A percentile compares a stretch with the other conserved stretches of the same genome.
Evolutionary conservation across 73 alveolate genomes (phyloP).

Genomic region (Tetrahymena malaccensis): DNA sequence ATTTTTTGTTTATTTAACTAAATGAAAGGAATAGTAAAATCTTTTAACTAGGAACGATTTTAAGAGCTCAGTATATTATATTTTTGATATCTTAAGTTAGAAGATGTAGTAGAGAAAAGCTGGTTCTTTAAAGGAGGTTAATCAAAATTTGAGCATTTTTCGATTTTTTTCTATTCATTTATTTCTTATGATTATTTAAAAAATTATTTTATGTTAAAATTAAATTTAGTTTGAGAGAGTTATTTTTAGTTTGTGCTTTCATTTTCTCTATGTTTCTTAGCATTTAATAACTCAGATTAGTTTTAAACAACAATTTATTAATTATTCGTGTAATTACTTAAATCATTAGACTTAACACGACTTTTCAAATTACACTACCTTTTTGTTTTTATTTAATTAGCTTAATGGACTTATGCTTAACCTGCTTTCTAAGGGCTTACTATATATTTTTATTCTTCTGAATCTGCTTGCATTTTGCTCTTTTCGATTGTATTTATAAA

Average conservation of each 20-base stretch:
- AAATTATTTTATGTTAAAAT: not conserved
- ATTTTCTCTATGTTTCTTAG: not conserved
- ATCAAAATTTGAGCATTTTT: not conserved
- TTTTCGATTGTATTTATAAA: not conserved
- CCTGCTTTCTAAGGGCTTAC: not conserved
- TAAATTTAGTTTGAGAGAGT: not conserved
- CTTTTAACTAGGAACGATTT: not conserved
- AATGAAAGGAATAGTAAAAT: not conserved
- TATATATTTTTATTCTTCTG: not conserved
- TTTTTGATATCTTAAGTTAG: not conserved
- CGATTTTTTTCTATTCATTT: not conserved
- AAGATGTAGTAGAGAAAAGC: not conserved
- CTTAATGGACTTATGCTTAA: not conserved
- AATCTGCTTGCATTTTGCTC: not conserved
- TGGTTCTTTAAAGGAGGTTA: not conserved
- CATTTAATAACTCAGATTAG: not conserved
- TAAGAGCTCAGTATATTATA: not conserved
- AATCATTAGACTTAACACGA: not conserved
- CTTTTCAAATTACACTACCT: not conserved
- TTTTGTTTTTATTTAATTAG: not conserved
- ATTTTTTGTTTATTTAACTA: not conserved
- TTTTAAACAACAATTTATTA: not conserved
- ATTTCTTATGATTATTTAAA: not conserved
- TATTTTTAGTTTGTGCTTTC: not conserved
- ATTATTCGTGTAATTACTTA: not conserved